Base-by-base conservation (phyloP, 2,329 filamentous ascomycete species). In the Colletotrichum sublineola region DNA sequence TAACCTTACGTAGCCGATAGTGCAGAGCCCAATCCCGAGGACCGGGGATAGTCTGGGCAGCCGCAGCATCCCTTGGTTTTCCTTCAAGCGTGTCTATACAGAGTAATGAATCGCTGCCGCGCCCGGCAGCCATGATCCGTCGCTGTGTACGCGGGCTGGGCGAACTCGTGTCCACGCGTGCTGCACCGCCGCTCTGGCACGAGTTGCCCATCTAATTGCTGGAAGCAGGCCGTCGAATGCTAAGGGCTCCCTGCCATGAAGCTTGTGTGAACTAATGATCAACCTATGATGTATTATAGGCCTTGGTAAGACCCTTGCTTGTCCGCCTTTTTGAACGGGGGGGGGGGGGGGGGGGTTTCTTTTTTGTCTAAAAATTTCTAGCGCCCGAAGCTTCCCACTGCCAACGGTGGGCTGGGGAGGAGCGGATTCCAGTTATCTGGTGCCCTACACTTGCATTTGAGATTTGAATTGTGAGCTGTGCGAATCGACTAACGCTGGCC, bases 201-300 rank as follows among this genome's bases (percentile, higher is more conserved):
- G 31, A 5, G 6, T 24, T 56, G 52, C 31, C 24, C 24, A 24
- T 24, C 24, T 55, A 4, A 7, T 14, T 55, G 52, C 52, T 56
- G 53, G 15, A 14, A 46, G 44, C 44, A 46, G 3, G 44, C 61
- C 61, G n/a, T 31, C n/a, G n/a, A 33, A 52, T 63, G 33, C 44
- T 24, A 24, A 52, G 46, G 31, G 36, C 24, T 46, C 29, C 57
- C 24, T 42, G 46, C 56, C 8, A 38, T 20, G 44, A 29, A 38
- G 44, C 57, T 57, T 58, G 14, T 24, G 58, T 38, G 29, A 40
- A 29, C 66, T 33, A n/a, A 40, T 68, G 69, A 72, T 55, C 69
- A 38, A 50, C 55, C 60, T 58, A 72, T 72, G 70, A 72, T 72
- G 69, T 69, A 69, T 44, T 64, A 48, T 14, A 50, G 44, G 65